A percentile compares a stretch with the other conserved stretches of the same genome.
These are phyloP conservation scores for Spergularia marina DNA, from an alignment of 148 eudicot species.

Conservation along the genomic window DNA sequence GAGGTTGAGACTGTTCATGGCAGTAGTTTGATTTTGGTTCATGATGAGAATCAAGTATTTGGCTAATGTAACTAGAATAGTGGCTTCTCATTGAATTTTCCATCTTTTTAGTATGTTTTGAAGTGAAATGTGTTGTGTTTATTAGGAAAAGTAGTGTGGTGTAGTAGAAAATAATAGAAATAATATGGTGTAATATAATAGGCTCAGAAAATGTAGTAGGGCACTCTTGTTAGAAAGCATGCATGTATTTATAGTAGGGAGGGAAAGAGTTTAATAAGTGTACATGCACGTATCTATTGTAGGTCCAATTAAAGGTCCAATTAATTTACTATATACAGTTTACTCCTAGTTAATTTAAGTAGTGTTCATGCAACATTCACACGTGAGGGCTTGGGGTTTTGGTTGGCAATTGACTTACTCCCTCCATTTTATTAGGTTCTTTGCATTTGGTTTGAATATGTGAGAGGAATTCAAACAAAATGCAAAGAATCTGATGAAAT, in stretches of 20 bases:
- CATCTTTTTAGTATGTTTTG: background rate
- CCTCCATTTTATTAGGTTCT: no score
- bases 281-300: background rate
- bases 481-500: no score
- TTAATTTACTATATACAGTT: background rate
- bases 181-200: no score
- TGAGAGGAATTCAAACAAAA: no score
- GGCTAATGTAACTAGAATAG: slow-evolving; percentile 5
- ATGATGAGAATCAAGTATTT: background rate
- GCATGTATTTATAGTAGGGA: slow-evolving; percentile 23
- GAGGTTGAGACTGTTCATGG: background rate
- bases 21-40: background rate
- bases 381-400: no score
- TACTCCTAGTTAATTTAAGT: no score
- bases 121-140: background rate
- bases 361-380: no score
- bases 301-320: background rate
- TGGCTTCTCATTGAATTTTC: background rate
- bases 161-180: background rate
- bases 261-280: background rate
- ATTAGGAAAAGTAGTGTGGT: background rate
- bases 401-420: no score
- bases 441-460: no score
- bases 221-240: background rate
- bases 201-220: background rate